phyloP scores from a whole-genome alignment of 495 filamentous ascomycete genomes.

The Lepraria neglecta region DNA sequence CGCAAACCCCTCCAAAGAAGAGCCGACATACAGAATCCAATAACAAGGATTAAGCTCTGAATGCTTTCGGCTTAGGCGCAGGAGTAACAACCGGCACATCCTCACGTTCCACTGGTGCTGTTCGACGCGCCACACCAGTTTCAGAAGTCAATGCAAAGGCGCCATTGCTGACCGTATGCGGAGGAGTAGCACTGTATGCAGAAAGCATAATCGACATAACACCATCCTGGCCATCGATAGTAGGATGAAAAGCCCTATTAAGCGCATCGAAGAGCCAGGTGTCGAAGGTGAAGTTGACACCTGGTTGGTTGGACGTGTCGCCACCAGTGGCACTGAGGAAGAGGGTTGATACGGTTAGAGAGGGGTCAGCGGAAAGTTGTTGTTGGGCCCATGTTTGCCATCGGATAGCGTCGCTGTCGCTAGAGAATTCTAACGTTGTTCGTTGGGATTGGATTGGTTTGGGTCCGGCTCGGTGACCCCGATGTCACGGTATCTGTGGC shows the following conservation, averaged over 20 bases:
- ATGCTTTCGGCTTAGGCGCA: no score
- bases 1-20: no score
- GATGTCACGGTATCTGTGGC: no score
- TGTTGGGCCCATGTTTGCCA: not conserved
- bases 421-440: not conserved
- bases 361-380: not conserved
- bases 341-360: not conserved
- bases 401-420: not conserved
- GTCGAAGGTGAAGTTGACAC: not conserved
- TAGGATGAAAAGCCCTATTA: not conserved
- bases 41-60: no score
- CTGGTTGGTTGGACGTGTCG: no score
- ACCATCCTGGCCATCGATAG: constrained; percentile 1
- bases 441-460: no score
- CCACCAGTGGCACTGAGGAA: no score
- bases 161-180: not conserved
- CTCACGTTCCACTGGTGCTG: not conserved
- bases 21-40: no score
- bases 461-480: no score
- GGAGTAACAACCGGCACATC: not conserved
- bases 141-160: not conserved
- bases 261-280: not conserved
- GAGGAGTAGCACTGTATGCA: not conserved
- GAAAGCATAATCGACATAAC: not conserved
- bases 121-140: not conserved